Evolutionary conservation across 108 stramenopile genomes (phyloP).

Genomic region (Fragilaria radians): DNA sequence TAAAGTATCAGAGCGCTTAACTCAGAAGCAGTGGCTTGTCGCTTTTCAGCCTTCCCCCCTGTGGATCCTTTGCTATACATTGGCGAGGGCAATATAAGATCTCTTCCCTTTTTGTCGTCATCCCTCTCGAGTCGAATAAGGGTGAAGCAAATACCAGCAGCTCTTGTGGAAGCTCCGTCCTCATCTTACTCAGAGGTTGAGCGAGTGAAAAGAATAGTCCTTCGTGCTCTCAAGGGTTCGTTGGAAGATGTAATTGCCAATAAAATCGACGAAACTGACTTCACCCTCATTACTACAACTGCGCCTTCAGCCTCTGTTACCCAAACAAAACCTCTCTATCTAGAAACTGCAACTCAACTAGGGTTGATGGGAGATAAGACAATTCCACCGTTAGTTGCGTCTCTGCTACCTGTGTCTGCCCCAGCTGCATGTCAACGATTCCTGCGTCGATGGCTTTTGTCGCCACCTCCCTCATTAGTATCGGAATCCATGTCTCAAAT

Average conservation of each 20-base stretch:
- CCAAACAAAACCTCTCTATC: slow-evolving; percentile 48
- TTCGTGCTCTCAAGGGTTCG: too few species aligned
- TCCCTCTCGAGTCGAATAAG: slow-evolving; percentile 16
- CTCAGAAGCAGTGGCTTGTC: slow-evolving; percentile 80
- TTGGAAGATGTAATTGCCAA: slow-evolving; percentile 20
- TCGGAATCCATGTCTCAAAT: slow-evolving; percentile 55
- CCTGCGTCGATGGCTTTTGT: slow-evolving; percentile 58
- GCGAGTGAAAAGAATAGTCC: slow-evolving; percentile 36
- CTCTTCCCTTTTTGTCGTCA: slow-evolving; percentile 29
- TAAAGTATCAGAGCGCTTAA: slow-evolving; percentile 67
- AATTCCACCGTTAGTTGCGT: slow-evolving; percentile 52
- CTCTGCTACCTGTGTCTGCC: slow-evolving; percentile 58
- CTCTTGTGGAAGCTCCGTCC: slow-evolving; percentile 23
- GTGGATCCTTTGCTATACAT: slow-evolving; percentile 63
- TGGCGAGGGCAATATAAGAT: slow-evolving; percentile 10
- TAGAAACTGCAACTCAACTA: slow-evolving; percentile 75
- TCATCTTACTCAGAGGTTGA: slow-evolving; percentile 33
- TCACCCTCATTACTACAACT: slow-evolving; percentile 12
- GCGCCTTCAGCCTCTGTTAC: slow-evolving; percentile 9
- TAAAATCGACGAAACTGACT: slow-evolving; percentile 13
- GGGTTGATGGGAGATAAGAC: slow-evolving; percentile 60
- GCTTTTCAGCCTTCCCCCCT: slow-evolving; percentile 69
- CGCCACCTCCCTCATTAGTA: slow-evolving; percentile 69
- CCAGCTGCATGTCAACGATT: slow-evolving; percentile 53
- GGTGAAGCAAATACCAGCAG: slow-evolving; percentile 30